Conservation (phyloP, 2,329 filamentous ascomycete genomes). For the Emergomyces pasteurianus region DNA sequence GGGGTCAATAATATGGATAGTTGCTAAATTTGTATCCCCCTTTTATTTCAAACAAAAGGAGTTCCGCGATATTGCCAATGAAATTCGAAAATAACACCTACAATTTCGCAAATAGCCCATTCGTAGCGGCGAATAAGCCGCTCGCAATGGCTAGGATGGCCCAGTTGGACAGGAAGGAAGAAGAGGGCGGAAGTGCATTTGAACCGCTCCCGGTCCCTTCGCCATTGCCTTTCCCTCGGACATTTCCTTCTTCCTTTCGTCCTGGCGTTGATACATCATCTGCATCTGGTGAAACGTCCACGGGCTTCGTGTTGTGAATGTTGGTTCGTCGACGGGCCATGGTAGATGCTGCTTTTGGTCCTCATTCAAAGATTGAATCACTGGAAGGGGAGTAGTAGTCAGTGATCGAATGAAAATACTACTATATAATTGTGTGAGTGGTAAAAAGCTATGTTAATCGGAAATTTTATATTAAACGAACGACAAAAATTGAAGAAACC, state of each 20-base stretch:
- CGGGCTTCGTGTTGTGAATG: background rate
- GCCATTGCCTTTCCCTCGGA: background rate
- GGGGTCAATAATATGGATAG: background rate
- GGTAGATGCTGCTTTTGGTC: no score
- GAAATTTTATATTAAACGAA: background rate
- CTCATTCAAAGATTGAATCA: no score
- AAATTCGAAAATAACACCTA: constrained; percentile 19
- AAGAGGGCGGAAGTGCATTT: background rate
- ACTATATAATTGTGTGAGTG: background rate
- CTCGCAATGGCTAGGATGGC: constrained; percentile 48
- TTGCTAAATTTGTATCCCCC: background rate
- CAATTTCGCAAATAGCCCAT: constrained; percentile 57
- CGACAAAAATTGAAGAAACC: background rate
- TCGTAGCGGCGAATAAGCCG: constrained; percentile 51
- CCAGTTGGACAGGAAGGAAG: constrained; percentile 21
- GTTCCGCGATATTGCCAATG: background rate
- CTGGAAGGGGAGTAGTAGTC: no score
- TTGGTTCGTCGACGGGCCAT: background rate
- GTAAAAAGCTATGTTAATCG: background rate
- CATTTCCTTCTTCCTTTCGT: background rate
- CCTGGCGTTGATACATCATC: background rate
- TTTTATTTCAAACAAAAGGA: background rate
- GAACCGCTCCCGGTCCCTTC: no score
- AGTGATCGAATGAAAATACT: no score
- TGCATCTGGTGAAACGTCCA: background rate